Conservation (phyloP, 2,329 filamentous ascomycete species). For the Monosporascus sp. region DNA sequence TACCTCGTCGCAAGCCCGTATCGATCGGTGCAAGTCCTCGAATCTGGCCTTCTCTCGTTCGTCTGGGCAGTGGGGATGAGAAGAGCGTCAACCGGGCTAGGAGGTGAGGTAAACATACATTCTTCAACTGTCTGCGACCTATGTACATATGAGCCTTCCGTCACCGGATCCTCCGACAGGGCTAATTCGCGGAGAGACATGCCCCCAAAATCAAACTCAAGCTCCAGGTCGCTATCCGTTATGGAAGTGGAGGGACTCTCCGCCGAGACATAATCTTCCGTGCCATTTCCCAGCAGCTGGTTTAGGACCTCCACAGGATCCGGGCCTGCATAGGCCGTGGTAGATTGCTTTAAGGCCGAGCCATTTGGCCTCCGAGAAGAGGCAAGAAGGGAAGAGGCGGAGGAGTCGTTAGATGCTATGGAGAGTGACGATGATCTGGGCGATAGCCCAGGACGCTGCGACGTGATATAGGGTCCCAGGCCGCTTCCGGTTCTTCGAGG, state of each 20-base stretch:
- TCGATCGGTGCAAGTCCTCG: constrained; percentile 85
- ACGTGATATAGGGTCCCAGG: constrained; percentile 63
- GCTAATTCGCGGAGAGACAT: constrained; percentile 72
- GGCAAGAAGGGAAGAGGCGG: constrained; percentile 64
- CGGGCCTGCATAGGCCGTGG: constrained; percentile 45
- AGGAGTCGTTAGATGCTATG: constrained; percentile 71
- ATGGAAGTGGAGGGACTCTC: constrained; percentile 21
- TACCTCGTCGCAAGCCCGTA: constrained; percentile 86
- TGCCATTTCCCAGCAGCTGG: constrained; percentile 33
- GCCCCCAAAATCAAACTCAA: constrained; percentile 72
- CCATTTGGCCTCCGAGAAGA: constrained; percentile 62
- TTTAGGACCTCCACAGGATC: constrained; percentile 69
- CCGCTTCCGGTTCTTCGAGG: constrained; percentile 62
- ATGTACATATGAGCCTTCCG: constrained; percentile 30
- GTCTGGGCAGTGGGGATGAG: constrained; percentile 41
- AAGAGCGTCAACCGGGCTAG: constrained; percentile 6
- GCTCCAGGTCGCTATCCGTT: constrained; percentile 50
- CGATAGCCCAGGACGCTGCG: constrained; percentile 57
- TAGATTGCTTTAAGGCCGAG: constrained; percentile 58
- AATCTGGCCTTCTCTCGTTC: constrained; percentile 79
- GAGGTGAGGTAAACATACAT: constrained; percentile 49
- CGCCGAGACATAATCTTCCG: constrained; percentile 4
- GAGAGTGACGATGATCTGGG: constrained; percentile 71
- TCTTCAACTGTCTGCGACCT: constrained; percentile 63
- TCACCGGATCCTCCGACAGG: constrained; percentile 23